Base-by-base conservation (phyloP, 148 eudicot species). In the Fagopyrum homotropicum region DNA sequence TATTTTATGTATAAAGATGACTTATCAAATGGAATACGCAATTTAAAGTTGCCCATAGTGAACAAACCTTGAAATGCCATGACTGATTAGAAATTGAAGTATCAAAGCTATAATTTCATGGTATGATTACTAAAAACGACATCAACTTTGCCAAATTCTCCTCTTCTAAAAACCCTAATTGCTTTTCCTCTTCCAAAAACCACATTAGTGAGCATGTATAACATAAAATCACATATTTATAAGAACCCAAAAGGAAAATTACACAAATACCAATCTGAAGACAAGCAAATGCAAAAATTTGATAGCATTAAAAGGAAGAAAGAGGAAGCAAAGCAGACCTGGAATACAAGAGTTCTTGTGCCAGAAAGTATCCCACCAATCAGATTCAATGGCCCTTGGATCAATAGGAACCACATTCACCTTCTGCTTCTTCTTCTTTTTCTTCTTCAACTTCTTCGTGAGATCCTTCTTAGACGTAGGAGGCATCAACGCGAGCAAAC, bases 311-410 rank as follows among this genome's bases (percentile, higher is more conserved):
- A 30, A 35, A 11, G 72, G 50, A 6, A 63, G 56, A 54, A 19
- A 72, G 44, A 46, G 15, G 17, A 11, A 75, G 66, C 59, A 55
- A 51, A 14, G 26, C 46, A 59, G 45, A 93, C 97, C 96, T 77
- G 89, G 87, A 63, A 75, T 44, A 22, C 88, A 79, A 30, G 89
- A 88, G 75, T 81, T 85, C 75, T 84, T 95, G 59, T 79, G 87
- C 92, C 89, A 83, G 82, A 95, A 95, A 76, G 81, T 76, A 74
- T 90, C 96, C 99, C 97, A 95, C 99, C 99, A 95, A 56, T 95
- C 96, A 9, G 94, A 84, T 70, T 92, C 99, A 71, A 82, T 75
- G 69, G 88, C 76, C 84, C 79, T 87, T 72, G 85, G 83, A 5
- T 89, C 97, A 43, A 83, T 74, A 17, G 92, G 89, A 81, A 81